Base-by-base conservation (phyloP, 2,329 filamentous ascomycete species). In the Eutypella sp. region DNA sequence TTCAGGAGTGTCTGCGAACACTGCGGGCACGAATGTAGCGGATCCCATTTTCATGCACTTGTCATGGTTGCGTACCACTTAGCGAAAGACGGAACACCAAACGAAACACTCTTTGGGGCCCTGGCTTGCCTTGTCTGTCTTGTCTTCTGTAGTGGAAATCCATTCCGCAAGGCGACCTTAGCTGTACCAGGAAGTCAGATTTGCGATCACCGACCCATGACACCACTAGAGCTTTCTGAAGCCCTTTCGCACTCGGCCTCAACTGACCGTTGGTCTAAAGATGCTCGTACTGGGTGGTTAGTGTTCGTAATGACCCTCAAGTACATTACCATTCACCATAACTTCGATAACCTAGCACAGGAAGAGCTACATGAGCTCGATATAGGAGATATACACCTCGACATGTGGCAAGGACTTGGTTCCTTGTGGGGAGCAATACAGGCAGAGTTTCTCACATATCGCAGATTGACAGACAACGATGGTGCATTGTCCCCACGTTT, bases 81-180 rank as follows among this genome's bases (percentile, higher is more conserved):
- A 16, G 64, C 61, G 1, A 44, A 50, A 19, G 38, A 44, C 10
- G 65, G 67, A 2, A 58, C 53, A 44, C 42, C 60, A 15, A 63
- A 55, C 1, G 68, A 71, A 44, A 67, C 62, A 31, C 52, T 70
- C 0, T 70, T 70, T 47, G 69, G 69, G 1, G 61, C 64, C 10
- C 16, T 71, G 6, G 60, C 65, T 19, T 65, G 61, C 41, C 51
- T 67, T 18, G 45, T 69, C 0, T 65, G 57, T 42, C 51, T 70
- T 4, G 44, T 71, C 4, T 43, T 31, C 1, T 29, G 53, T 5
- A 61, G 60, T 15, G 58, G 54, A 3, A 54, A 69, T 44, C 63
- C 60, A 6, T 7, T 10, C 18, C 15, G 11, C 8, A 37, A 37
- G 34, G 18, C 34, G 18, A 19, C 10, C 18, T 10, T 37, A 22